Conservation (phyloP, 2,329 filamentous ascomycete species). For the Talaromyces sp. region DNA sequence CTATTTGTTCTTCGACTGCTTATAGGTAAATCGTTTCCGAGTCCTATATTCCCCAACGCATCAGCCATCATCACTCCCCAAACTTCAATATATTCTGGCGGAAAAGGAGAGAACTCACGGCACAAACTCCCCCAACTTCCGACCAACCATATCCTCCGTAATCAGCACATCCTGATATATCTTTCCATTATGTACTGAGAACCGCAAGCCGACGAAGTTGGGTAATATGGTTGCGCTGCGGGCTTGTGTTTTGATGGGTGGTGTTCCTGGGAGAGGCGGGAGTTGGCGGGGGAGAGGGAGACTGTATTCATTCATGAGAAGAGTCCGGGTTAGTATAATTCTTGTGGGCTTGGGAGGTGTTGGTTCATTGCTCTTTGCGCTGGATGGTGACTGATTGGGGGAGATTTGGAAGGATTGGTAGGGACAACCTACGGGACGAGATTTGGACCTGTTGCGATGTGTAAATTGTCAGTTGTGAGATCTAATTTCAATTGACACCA, state of each 20-base stretch:
- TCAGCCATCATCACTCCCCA: background rate
- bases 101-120: slow-evolving; percentile 58
- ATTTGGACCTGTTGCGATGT: slow-evolving; percentile 58
- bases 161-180: slow-evolving; percentile 77
- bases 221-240: slow-evolving; percentile 86
- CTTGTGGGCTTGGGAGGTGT: background rate
- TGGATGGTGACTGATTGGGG: background rate
- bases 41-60: slow-evolving; percentile 50
- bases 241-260: slow-evolving; percentile 80
- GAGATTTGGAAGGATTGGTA: background rate
- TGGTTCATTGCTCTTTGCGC: background rate
- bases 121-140: slow-evolving; percentile 91
- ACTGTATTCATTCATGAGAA: slow-evolving; percentile 26
- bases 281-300: slow-evolving; percentile 43
- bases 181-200: slow-evolving; percentile 91
- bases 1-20: slow-evolving; percentile 69
- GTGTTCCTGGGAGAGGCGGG: slow-evolving; percentile 60
- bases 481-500: background rate
- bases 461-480: background rate
- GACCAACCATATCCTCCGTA: slow-evolving; percentile 94
- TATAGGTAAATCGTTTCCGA: slow-evolving; percentile 66
- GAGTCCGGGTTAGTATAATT: background rate
- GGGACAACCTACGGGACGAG: slow-evolving; percentile 63
- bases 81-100: background rate
- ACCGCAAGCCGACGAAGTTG: slow-evolving; percentile 85